These are phyloP conservation scores for Coemansia sp. DNA, from an alignment of 192 early-diverging fungal genomes.

Conservation along the genomic window DNA sequence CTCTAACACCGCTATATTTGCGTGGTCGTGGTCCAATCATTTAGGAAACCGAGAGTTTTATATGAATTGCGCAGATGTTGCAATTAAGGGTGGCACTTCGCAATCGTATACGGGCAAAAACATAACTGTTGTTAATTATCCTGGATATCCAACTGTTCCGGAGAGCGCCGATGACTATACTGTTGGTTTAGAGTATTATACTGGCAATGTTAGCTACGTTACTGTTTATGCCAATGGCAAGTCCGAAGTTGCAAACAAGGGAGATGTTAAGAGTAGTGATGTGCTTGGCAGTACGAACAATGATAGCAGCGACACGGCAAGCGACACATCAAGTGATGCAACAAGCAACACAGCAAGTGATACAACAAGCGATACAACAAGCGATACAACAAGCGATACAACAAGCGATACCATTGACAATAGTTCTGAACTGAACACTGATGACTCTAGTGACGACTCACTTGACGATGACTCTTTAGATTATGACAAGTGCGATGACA, in stretches of 20 bases:
- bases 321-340: background rate
- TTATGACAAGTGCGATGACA: background rate
- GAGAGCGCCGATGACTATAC: slow-evolving; percentile 36
- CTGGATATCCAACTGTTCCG: slow-evolving; percentile 47
- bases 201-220: slow-evolving; percentile 10
- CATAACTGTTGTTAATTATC: slow-evolving; percentile 27
- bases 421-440: background rate
- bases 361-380: background rate
- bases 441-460: background rate
- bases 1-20: slow-evolving; percentile 52
- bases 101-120: slow-evolving; percentile 20
- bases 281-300: background rate
- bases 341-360: background rate
- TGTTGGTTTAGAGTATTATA: slow-evolving; percentile 20
- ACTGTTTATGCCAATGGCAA: slow-evolving; percentile 15
- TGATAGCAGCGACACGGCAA: background rate
- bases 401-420: too few species aligned
- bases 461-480: background rate
- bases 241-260: background rate
- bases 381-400: background rate
- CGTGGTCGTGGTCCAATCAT: slow-evolving; percentile 64
- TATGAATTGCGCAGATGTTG: slow-evolving; percentile 42
- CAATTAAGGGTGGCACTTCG: slow-evolving; percentile 17
- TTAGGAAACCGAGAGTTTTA: slow-evolving; percentile 53
- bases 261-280: background rate